Percentiles rank a stretch among this genome's conserved stretches.
These are phyloP conservation scores for Thielaviopsis euricoi DNA, from an alignment of 2,329 filamentous ascomycete species.

Conservation along the genomic window DNA sequence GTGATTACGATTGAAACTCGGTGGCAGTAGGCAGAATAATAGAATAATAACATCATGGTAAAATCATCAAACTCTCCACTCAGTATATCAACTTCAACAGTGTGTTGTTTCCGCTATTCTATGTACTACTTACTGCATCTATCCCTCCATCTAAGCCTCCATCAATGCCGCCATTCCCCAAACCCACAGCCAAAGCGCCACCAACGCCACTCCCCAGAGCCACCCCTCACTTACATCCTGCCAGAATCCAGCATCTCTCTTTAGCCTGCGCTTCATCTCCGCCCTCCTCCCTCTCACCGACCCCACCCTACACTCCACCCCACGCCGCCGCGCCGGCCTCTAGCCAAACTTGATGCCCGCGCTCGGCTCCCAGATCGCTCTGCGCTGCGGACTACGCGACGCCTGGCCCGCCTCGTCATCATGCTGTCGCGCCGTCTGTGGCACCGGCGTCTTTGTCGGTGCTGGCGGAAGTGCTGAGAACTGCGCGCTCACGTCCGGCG, in stretches of 20 bases:
- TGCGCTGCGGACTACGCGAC: background rate
- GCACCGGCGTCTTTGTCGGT: slow-evolving; percentile 15
- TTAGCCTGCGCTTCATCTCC: too few species aligned
- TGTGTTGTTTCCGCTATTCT: too few species aligned
- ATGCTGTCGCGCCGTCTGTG: slow-evolving; percentile 12
- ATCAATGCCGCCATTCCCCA: too few species aligned
- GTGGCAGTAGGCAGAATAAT: background rate
- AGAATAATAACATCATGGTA: too few species aligned
- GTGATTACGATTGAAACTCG: slow-evolving; percentile 23
- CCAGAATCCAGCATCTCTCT: too few species aligned
- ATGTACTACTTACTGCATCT: too few species aligned
- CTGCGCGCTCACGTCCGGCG: slow-evolving; percentile 63
- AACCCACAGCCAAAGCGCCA: too few species aligned
- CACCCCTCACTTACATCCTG: too few species aligned
- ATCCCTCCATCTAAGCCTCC: background rate
- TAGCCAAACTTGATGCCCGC: slow-evolving; percentile 14
- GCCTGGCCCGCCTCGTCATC: slow-evolving; percentile 16
- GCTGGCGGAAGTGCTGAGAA: slow-evolving; percentile 36
- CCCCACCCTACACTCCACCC: background rate
- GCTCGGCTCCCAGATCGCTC: slow-evolving; percentile 9
- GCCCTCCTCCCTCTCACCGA: background rate
- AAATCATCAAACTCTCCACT: too few species aligned
- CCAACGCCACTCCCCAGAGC: too few species aligned
- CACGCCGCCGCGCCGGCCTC: background rate
- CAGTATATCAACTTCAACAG: too few species aligned